A percentile compares a stretch with the other conserved stretches of the same genome.
These are phyloP conservation scores for Ramalina intermedia DNA, from an alignment of 495 filamentous ascomycete species.

Conservation along the genomic window DNA sequence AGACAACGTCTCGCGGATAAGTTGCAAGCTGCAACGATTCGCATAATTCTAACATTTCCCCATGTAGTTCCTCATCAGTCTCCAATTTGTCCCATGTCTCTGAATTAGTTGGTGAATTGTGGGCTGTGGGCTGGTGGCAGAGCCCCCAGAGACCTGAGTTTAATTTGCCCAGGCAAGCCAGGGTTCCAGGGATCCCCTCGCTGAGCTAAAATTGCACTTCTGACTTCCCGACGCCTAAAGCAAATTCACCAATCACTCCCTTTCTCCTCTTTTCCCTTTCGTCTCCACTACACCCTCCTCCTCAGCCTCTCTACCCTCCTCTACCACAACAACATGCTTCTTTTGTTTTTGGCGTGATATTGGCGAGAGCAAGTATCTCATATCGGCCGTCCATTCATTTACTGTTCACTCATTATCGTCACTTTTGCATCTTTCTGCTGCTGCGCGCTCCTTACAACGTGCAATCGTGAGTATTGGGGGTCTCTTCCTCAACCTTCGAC, in stretches of 20 bases:
- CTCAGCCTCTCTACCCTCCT: background rate
- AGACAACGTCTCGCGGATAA: too few species aligned
- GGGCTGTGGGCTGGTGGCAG: too few species aligned
- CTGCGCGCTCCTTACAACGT: background rate
- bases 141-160: too few species aligned
- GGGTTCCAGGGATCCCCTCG: too few species aligned
- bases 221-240: background rate
- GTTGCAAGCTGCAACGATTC: too few species aligned
- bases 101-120: too few species aligned
- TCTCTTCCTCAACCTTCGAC: background rate
- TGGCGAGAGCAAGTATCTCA: slow-evolving; percentile 9
- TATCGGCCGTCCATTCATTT: slow-evolving; percentile 17
- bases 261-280: background rate
- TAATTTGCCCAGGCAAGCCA: too few species aligned
- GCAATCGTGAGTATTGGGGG: background rate
- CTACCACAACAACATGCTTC: slow-evolving; percentile 3
- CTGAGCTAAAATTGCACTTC: too few species aligned
- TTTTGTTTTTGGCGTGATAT: slow-evolving; percentile 12
- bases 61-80: too few species aligned
- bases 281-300: background rate
- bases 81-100: too few species aligned
- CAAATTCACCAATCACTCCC: background rate
- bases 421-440: background rate
- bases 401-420: background rate
- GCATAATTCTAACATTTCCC: too few species aligned